These are phyloP conservation scores for Pachysandra terminalis DNA, from an alignment of 164 flowering plant genomes.

Conservation along the genomic window DNA sequence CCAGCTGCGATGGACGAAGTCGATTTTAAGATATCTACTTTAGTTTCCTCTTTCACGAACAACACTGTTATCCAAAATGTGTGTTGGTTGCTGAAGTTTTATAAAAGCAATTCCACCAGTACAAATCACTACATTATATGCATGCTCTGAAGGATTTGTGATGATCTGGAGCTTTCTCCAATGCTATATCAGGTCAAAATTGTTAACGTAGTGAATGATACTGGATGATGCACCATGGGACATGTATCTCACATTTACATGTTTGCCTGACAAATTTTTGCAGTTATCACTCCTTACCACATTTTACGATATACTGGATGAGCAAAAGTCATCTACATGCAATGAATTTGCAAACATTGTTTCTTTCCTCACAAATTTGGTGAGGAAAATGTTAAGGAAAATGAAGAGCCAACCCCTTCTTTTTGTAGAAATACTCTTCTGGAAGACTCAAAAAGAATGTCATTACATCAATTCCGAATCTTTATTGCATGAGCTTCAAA, in stretches of 20 bases:
- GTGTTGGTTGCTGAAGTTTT: conserved; percentile 93
- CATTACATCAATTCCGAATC: conserved; percentile 65
- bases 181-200: conserved; percentile 86
- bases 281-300: conserved; percentile 84
- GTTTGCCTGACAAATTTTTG: conserved; percentile 21
- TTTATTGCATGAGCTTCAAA: conserved; percentile 56
- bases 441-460: conserved; percentile 88
- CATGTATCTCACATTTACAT: not conserved
- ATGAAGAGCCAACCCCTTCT: conserved; percentile 86
- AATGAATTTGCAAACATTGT: conserved; percentile 69
- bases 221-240: not conserved
- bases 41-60: conserved; percentile 67
- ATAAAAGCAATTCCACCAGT: conserved; percentile 61
- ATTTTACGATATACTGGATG: conserved; percentile 71
- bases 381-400: conserved; percentile 74
- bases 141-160: conserved; percentile 64
- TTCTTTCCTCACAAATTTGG: conserved; percentile 55
- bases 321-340: conserved; percentile 64
- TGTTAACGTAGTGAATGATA: conserved; percentile 1
- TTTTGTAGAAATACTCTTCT: conserved; percentile 84
- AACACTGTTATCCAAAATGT: conserved; percentile 57
- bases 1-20: conserved; percentile 50
- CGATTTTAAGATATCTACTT: conserved; percentile 67
- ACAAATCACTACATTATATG: conserved; percentile 72
- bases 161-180: conserved; percentile 86